Evolutionary conservation across 2,329 filamentous ascomycete species (phyloP), one percentile per base, ranked within the genome.

Genomic region (Colletotrichum destructivum): DNA sequence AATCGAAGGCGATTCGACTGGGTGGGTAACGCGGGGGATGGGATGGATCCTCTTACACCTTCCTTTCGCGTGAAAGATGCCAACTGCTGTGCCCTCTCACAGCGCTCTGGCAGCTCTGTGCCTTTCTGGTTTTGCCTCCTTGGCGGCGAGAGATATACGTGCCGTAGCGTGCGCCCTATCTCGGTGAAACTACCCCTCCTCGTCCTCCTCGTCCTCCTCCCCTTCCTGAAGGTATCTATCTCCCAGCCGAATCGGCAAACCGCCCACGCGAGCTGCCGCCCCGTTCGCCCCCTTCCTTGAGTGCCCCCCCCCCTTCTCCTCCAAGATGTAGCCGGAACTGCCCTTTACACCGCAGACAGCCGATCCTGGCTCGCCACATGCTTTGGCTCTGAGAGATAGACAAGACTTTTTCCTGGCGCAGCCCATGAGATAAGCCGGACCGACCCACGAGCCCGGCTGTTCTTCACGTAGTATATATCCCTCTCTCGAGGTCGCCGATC

Each of bases 51-150:
- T 72, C 60, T 69, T 69, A 61, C 69, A 69, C 69, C 69, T 64
- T 72, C 69, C 69, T 72, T 72, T 69, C 69, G 65, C 60, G 69
- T 72, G 52, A 61, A 72, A 64, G 54, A 72, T 63, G 65, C 59
- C 65, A 64, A 64, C 21, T 26, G 54, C 46, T 64, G 52, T 71
- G 46, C 65, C 65, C 15, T 55, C 51, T 59, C 67, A 40, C n/a
- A 69, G 59, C 54, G 31, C 31, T 11, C 31, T 35, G 31, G 31
- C 2, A 9, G 31, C 31, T 35, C 31, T 35, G 31, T 35, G 8
- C 7, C 8, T 35, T 5, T 64, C 6, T 49, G 65, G 26, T 55
- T 49, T 60, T 49, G n/a, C 42, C 60, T 64, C 35, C 65, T 72
- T 72, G 69, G 69, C 69, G 54, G 18, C 31, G 3, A 49, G n/a